These are phyloP conservation scores for Apium graveolens DNA, from an alignment of 129 eudicot genomes.

Conservation along the genomic window DNA sequence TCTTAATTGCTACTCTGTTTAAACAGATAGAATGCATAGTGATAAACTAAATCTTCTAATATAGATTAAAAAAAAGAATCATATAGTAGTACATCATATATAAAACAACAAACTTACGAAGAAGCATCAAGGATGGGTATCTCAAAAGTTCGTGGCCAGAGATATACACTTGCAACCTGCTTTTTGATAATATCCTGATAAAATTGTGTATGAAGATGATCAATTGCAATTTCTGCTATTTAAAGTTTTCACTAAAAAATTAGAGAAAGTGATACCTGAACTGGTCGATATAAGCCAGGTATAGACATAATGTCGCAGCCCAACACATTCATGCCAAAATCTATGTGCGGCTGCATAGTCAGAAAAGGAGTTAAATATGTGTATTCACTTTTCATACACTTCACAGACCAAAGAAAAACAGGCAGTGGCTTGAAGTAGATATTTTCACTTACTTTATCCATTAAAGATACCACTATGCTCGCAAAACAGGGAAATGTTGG, in stretches of 20 bases:
- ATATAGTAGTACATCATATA: not conserved
- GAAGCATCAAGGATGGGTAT: constrained; percentile 87
- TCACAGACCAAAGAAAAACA: not conserved
- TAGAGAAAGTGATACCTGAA: constrained; percentile 46
- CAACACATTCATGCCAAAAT: constrained; percentile 67
- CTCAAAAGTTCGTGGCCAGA: constrained; percentile 81
- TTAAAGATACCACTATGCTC: constrained; percentile 53
- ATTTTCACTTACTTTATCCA: constrained; percentile 56
- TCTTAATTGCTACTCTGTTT: constrained; percentile 38
- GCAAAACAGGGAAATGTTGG: constrained; percentile 78
- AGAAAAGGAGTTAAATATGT: not conserved
- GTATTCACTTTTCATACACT: not conserved
- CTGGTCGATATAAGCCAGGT: constrained; percentile 68
- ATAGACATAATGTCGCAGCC: constrained; percentile 91
- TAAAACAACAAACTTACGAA: constrained; percentile 36
- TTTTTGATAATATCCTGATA: constrained; percentile 60
- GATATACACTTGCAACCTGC: constrained; percentile 67
- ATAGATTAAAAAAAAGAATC: not conserved
- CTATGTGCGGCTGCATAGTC: constrained; percentile 64
- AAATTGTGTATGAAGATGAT: not conserved
- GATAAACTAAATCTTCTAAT: not conserved
- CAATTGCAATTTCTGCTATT: not conserved
- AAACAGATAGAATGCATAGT: not conserved
- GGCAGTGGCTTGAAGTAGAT: not conserved
- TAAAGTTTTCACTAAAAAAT: not conserved